Base-by-base conservation (phyloP, 2,329 filamentous ascomycete genomes). In the Claviceps citrina region DNA sequence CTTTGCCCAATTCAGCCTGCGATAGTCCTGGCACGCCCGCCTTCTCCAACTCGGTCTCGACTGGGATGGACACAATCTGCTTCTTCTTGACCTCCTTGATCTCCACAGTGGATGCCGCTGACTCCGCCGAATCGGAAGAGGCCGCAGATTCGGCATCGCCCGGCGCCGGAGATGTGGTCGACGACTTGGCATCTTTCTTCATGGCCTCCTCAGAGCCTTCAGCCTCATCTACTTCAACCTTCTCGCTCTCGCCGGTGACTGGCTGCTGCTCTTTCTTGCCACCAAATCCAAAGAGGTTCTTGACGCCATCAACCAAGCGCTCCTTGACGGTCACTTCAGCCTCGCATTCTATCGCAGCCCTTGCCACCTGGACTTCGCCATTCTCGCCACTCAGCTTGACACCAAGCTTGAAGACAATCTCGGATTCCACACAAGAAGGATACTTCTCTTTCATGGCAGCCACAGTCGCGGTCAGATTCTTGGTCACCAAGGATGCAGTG, bases 241-340 rank as follows among this genome's bases (percentile, higher is more conserved):
- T 66, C 40, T 70, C 74, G 18, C 65, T 68, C 35, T 80, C 81
- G 36, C 79, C 81, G 43, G 74, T 71, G 26, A 94, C 56, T 5
- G 71, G 68, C 61, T 94, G 82, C 41, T 89, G 83, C 25, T 82
- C 81, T 63, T 93, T 93, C 53, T 83, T 83, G n/a, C 40, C 33
- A 20, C 89, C 91, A 55, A 96, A 87, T 5, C 91, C 91, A 55
- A 98, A 93, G 46, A 95, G 74, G 47, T 87, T 93, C 70, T 98
- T 98, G 48, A 96, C 84, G 32, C 85, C 87, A 54, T 94, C 89
- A 36, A 95, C 83, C 36, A 96, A 73, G 38, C 81, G 78, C 47
- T 83, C 84, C 57, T 86, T 84, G 60, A 78, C 76, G 7, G 63
- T 58, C 4, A 70, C 71, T 39, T 93, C 83, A 20, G 81, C 74